Evolutionary conservation across 768 basidiomycete genomes (phyloP).

Genomic region (Aureoboletus auriporus): DNA sequence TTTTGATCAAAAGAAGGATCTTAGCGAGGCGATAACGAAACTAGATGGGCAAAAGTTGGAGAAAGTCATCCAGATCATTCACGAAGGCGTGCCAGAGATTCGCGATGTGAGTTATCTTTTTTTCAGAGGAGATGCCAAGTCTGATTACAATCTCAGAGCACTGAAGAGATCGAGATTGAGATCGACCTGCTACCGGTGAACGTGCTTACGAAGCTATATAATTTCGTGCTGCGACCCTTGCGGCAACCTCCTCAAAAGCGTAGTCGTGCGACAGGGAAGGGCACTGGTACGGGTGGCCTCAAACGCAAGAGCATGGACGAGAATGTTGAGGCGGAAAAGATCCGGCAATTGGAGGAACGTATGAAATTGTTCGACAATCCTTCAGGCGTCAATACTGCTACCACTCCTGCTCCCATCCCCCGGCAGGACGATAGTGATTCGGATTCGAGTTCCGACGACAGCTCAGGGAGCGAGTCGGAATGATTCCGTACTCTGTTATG

Average conservation of each 20-base stretch:
- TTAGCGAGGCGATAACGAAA: conserved; percentile 89
- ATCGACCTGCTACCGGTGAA: conserved; percentile 86
- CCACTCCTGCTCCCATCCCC: conserved; percentile 33
- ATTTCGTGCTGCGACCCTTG: conserved; percentile 83
- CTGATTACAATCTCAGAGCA: conserved; percentile 54
- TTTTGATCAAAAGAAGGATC: conserved; percentile 97
- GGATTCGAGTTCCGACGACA: conserved; percentile 77
- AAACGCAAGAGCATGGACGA: conserved; percentile 98
- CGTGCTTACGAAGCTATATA: conserved; percentile 91
- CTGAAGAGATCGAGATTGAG: conserved; percentile 97
- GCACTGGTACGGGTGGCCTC: conserved; percentile 82
- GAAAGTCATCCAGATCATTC: conserved; percentile 92
- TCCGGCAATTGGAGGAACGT: conserved; percentile 83
- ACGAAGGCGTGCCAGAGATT: conserved; percentile 90
- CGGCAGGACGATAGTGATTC: conserved; percentile 60
- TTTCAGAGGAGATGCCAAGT: conserved; percentile 14
- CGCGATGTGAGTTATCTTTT: conserved; percentile 68
- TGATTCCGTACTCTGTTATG: conserved; percentile 32
- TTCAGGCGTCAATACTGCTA: conserved; percentile 34
- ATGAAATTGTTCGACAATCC: conserved; percentile 78
- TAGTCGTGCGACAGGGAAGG: conserved; percentile 60
- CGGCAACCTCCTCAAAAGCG: conserved; percentile 65
- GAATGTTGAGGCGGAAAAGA: conserved; percentile 93
- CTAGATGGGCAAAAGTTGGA: conserved; percentile 83
- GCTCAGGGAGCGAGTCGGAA: conserved; percentile 82